Percentiles rank a stretch among this genome's conserved stretches.
phyloP scores from a whole-genome alignment of 108 stramenopile species.

The Nitzschia putrida region DNA sequence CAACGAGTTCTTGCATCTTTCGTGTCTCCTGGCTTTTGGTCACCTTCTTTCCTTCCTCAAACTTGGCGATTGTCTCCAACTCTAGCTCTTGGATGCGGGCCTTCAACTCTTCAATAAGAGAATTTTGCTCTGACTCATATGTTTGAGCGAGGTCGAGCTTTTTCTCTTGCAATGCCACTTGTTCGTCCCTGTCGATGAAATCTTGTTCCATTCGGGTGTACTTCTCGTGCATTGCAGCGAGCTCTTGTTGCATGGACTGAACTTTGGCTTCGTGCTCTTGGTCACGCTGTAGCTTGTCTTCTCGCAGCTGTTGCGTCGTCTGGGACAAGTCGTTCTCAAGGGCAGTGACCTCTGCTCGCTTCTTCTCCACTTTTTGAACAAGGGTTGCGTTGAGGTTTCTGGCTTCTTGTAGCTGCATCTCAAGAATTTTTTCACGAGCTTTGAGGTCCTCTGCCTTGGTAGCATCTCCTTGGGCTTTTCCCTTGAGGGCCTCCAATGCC shows the following conservation, averaged over 20 bases:
- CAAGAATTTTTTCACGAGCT: conserved; percentile 32
- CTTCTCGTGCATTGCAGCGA: conserved; percentile 27
- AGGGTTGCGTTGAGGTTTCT: conserved; percentile 33
- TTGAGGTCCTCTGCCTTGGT: conserved; percentile 14
- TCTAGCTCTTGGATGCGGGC: conserved; percentile 17
- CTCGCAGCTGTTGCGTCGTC: conserved; percentile 14
- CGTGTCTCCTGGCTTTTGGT: conserved; percentile 34
- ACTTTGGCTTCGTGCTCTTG: conserved; percentile 33
- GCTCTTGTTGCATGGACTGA: conserved; percentile 25
- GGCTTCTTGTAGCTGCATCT: conserved; percentile 41
- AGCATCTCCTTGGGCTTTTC: conserved; percentile 18
- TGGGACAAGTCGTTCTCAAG: conserved; percentile 33
- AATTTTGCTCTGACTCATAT: conserved; percentile 20
- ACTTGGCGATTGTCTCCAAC: conserved; percentile 23
- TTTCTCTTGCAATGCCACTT: conserved; percentile 17
- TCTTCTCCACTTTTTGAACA: conserved; percentile 41
- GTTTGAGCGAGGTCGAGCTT: conserved; percentile 22
- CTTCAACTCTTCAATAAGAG: conserved; percentile 27
- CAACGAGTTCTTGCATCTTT: conserved; percentile 42
- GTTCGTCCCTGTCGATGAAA: conserved; percentile 20
- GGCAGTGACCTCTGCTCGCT: conserved; percentile 29
- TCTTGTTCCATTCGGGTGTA: conserved; percentile 24
- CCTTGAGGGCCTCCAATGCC: conserved; percentile 19
- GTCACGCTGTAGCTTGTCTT: conserved; percentile 25
- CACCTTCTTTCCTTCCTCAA: conserved; percentile 39